A percentile compares a stretch with the other conserved stretches of the same genome.
Conservation (phyloP, 495 filamentous ascomycete genomes). For the Beverwykella pulmonaria region DNA sequence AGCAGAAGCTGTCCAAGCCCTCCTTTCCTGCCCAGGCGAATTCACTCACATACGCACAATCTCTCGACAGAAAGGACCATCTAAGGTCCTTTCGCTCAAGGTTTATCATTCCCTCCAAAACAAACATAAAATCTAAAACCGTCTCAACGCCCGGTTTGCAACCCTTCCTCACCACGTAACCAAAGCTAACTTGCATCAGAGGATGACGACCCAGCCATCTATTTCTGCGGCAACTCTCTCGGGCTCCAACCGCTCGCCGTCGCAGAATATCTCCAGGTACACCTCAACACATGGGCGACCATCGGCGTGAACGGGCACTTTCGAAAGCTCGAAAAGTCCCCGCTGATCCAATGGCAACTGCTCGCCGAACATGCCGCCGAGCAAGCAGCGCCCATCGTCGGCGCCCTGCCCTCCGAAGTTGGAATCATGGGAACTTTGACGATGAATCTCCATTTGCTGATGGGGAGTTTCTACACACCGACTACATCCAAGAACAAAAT, state of each 20-base stretch:
- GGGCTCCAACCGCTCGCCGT: conserved; percentile 81
- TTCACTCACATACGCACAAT: not conserved
- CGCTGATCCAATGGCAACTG: conserved; percentile 77
- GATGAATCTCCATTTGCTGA: conserved; percentile 83
- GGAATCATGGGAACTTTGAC: conserved; percentile 92
- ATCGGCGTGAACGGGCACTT: conserved; percentile 93
- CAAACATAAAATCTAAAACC: not conserved
- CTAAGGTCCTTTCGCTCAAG: not conserved
- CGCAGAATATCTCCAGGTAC: conserved; percentile 67
- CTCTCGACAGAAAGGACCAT: not conserved
- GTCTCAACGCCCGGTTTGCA: not conserved
- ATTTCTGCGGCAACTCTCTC: conserved; percentile 92
- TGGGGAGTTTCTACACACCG: conserved; percentile 88
- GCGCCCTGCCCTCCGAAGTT: conserved; percentile 76
- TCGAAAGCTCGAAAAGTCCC: conserved; percentile 71
- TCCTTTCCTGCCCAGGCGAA: not conserved
- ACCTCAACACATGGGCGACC: conserved; percentile 82
- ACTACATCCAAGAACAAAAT: conserved; percentile 76
- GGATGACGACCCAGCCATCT: conserved; percentile 59
- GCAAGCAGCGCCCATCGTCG: conserved; percentile 79
- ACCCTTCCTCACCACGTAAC: not conserved
- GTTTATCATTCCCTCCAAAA: not conserved
- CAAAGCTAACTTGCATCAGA: not conserved
- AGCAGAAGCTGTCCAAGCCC: not conserved
- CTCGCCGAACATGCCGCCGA: conserved; percentile 70